Conservation (phyloP, 2,329 filamentous ascomycete species). For the Colletotrichum tofieldiae region DNA sequence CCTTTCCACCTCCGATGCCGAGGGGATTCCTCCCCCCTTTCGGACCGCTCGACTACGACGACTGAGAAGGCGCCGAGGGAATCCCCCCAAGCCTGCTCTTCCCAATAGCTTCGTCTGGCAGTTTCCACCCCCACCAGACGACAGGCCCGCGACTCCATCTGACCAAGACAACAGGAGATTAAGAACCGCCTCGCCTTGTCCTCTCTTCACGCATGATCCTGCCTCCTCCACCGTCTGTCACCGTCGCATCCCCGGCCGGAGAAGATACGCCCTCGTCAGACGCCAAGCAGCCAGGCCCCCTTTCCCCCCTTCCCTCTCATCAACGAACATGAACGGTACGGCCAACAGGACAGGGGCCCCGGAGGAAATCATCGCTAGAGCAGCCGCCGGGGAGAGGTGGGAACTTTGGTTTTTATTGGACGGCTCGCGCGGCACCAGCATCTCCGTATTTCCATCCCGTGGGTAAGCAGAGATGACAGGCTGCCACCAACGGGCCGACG, state of each 20-base stretch:
- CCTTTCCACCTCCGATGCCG: neutral
- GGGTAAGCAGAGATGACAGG: neutral
- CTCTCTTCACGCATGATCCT: neutral
- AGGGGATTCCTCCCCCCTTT: neutral
- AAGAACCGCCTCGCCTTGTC: slow-evolving; percentile 2
- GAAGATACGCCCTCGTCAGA: neutral
- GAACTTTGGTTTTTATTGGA: neutral
- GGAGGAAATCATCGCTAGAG: neutral
- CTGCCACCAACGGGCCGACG: neutral
- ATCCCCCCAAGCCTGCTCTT: neutral
- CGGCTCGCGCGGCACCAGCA: neutral
- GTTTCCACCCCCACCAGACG: neutral
- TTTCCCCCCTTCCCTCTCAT: neutral
- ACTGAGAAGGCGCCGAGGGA: neutral
- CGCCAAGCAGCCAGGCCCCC: no score
- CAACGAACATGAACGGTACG: neutral
- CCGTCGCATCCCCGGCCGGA: neutral
- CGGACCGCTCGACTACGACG: neutral
- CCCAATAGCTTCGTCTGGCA: neutral
- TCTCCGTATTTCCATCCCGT: neutral
- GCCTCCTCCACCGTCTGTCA: neutral
- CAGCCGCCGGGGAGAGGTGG: neutral
- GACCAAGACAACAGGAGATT: slow-evolving; percentile 15
- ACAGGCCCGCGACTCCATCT: neutral
- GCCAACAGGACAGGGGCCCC: slow-evolving; percentile 14